Evolutionary conservation across 139 green algal species (phyloP), one percentile per base, ranked within the genome.

Genomic region (Chlamydomonas schloesseri): DNA sequence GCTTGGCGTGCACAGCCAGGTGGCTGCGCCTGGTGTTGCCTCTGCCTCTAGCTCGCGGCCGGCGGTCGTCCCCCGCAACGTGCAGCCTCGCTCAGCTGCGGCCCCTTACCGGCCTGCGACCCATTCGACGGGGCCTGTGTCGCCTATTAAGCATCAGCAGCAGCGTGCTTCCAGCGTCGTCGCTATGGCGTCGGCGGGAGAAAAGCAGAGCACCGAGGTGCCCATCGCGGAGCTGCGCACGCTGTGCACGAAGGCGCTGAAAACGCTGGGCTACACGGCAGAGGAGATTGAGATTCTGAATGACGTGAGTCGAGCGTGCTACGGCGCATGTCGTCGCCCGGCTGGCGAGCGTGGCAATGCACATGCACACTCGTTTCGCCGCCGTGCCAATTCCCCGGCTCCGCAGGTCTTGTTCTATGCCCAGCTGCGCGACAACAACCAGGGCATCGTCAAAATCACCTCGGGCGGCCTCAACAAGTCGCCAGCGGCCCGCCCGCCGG

Each of bases 371-470:
- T 78, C 42, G 42, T 50, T 8, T 50, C 42, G 42, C 42, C 57
- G 57, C 57, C 20, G 57, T 64, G 57, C 57, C 57, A 64, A 64
- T 64, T 64, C 6, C 42, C 42, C 42, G 42, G 55, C 55, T 24
- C 55, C 55, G 20, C 55, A 97, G 93, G 94, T 96, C 0, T 83
- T 97, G 46, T 92, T 97, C 86, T 96, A 96, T 60, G 94, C 95
- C 0, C 95, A 97, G 86, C 88, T 97, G 68, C 89, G 95, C 17
- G 94, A 92, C 65, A 97, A 97, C 92, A 96, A 94, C 89, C 94
- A 97, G 65, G 93, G 93, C 70, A 93, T 97, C 28, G 92, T 97
- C 34, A 97, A 97, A 69, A 94, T 97, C 67, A 94, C 93, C 2
- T 93, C 89, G 18, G 91, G 91, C 15, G 95, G 89, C n/a, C 71